Conservation (phyloP, 1,139 yeast species). For the Hemisphaericaspora subhashii region DNA sequence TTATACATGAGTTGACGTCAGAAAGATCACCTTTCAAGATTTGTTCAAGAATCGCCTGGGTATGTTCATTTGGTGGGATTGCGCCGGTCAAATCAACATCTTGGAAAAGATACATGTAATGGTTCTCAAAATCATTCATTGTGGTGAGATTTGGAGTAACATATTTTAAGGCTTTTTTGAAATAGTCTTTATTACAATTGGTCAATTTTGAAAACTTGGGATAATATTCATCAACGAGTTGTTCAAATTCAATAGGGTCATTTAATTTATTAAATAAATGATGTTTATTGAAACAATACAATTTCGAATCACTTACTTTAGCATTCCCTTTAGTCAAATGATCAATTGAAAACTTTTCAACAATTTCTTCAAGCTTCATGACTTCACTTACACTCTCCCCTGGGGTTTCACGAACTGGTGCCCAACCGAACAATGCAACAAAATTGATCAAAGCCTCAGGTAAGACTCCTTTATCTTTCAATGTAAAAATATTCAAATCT, state of each 20-base stretch:
- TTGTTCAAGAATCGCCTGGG: conserved; percentile 6
- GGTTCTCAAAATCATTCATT: conserved; percentile 46
- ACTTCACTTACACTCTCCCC: conserved; percentile 61
- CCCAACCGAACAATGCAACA: conserved; percentile 92
- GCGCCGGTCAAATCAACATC: conserved; percentile 32
- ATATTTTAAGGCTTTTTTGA: conserved; percentile 25
- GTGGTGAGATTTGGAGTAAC: conserved; percentile 45
- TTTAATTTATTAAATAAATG: conserved; percentile 45
- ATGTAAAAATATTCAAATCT: conserved; percentile 66
- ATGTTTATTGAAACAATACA: conserved; percentile 71
- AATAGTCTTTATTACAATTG: conserved; percentile 20
- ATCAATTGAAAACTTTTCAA: conserved; percentile 51
- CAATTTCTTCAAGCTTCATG: conserved; percentile 54
- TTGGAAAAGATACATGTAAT: conserved; percentile 52
- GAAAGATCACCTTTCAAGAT: conserved; percentile 2
- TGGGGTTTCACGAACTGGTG: conserved; percentile 61
- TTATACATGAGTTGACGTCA: conserved; percentile 2
- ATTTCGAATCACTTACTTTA: conserved; percentile 78
- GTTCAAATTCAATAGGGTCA: conserved; percentile 29
- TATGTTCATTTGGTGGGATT: conserved; percentile 12
- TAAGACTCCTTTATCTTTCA: conserved; percentile 62
- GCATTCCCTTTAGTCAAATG: conserved; percentile 91
- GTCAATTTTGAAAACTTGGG: conserved; percentile 20
- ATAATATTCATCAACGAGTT: conserved; percentile 31
- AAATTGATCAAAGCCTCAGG: conserved; percentile 90